Conservation (phyloP, 371 early-diverging fungal species). For the Zancudomyces culisetae region DNA sequence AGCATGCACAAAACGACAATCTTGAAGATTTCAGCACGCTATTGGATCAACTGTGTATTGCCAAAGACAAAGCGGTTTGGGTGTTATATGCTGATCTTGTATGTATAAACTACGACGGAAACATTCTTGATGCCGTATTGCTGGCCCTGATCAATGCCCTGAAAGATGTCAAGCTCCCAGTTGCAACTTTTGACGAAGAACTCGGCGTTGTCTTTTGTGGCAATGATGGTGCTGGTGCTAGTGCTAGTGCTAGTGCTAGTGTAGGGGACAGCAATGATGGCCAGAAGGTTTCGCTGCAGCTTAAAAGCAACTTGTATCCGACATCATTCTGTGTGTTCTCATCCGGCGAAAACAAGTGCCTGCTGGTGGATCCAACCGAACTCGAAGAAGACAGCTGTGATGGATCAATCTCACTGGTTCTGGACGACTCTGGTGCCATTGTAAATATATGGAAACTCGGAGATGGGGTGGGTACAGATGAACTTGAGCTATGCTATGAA, state of each 20-base stretch:
- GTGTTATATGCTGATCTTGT: slow-evolving; percentile 73
- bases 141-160: slow-evolving; percentile 55
- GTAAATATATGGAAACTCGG: slow-evolving; percentile 4
- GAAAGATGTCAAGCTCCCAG: slow-evolving; percentile 14
- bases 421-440: background rate
- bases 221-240: no score
- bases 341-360: background rate
- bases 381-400: slow-evolving; percentile 1
- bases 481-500: background rate
- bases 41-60: slow-evolving; percentile 57
- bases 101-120: slow-evolving; percentile 79
- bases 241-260: no score
- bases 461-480: background rate
- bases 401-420: background rate
- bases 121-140: slow-evolving; percentile 73
- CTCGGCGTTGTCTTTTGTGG: background rate
- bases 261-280: background rate
- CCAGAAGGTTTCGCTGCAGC: background rate
- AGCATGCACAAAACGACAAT: no score
- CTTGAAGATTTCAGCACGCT: slow-evolving; percentile 42
- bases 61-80: slow-evolving; percentile 69
- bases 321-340: background rate
- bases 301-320: background rate
- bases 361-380: slow-evolving; percentile 1
- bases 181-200: background rate